Conservation (phyloP, 768 basidiomycete species). For the Boletus sp. region DNA sequence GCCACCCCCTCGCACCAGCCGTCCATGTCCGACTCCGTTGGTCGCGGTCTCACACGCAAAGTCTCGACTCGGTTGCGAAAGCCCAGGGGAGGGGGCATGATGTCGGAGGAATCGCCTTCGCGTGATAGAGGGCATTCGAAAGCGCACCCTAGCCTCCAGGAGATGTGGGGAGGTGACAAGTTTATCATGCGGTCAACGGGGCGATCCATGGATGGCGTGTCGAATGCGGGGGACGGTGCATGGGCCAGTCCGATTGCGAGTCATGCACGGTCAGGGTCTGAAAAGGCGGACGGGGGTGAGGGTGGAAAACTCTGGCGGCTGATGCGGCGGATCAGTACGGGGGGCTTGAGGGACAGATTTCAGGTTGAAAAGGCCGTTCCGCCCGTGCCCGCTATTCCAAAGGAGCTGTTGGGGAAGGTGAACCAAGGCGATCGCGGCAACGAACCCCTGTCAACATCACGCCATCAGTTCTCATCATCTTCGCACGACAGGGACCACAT, state of each 20-base stretch:
- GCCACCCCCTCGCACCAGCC: constrained; percentile 1
- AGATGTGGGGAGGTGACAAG: constrained; percentile 15
- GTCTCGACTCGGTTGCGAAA: constrained; percentile 38
- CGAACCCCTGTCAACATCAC: constrained; percentile 8
- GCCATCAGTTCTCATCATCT: neutral
- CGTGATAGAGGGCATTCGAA: constrained; percentile 15
- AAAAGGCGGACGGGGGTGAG: constrained; percentile 19
- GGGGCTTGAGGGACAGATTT: constrained; percentile 56
- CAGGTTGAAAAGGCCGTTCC: constrained; percentile 36
- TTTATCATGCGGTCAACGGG: constrained; percentile 9
- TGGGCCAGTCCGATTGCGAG: constrained; percentile 12
- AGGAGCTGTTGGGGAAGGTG: constrained; percentile 32
- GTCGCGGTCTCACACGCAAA: constrained; percentile 33
- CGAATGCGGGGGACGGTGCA: constrained; percentile 6
- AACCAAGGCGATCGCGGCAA: constrained; percentile 3
- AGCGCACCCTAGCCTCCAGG: constrained; percentile 37
- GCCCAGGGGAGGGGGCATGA: constrained; percentile 6
- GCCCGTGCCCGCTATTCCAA: constrained; percentile 62
- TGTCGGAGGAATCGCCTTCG: constrained; percentile 27
- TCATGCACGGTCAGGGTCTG: constrained; percentile 15
- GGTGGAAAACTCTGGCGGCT: constrained; percentile 61
- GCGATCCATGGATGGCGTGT: constrained; percentile 19
- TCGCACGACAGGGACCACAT: constrained; percentile 9
- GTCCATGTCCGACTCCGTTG: constrained; percentile 11
- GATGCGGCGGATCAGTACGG: constrained; percentile 68